phyloP scores from a whole-genome alignment of 352 stramenopile genomes.

The Phytopythium montanum region DNA sequence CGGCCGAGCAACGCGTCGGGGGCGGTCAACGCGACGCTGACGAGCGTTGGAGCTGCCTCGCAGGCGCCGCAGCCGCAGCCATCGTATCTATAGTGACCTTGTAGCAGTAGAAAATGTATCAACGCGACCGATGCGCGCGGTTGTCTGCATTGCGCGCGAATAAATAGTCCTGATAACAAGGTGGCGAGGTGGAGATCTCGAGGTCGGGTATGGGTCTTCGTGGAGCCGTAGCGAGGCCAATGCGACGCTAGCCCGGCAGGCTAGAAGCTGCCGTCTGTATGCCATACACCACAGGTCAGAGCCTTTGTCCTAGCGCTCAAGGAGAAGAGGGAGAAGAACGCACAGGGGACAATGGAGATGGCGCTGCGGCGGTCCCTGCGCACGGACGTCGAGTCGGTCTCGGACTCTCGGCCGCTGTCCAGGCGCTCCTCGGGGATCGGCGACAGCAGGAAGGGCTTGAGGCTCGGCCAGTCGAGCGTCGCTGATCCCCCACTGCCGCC shows the following conservation, averaged over 20 bases:
- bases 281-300: background rate
- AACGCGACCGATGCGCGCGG: background rate
- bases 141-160: background rate
- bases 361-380: constrained; percentile 35
- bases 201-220: background rate
- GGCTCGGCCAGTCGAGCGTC: constrained; percentile 41
- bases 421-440: constrained; percentile 62
- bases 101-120: constrained; percentile 4
- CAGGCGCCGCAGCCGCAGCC: background rate
- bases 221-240: background rate
- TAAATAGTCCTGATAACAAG: constrained; percentile 3
- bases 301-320: background rate
- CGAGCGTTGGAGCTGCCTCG: background rate
- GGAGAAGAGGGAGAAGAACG: constrained; percentile 6
- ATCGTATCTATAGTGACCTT: constrained; percentile 1
- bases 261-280: constrained; percentile 31
- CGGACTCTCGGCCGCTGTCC: constrained; percentile 49
- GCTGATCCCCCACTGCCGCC: constrained; percentile 4
- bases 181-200: background rate
- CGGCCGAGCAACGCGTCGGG: background rate
- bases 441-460: constrained; percentile 57
- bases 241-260: background rate
- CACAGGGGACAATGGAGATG: constrained; percentile 45
- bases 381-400: constrained; percentile 29
- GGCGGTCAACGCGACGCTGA: background rate